These are phyloP conservation scores for Trichoderma harzianum DNA, from an alignment of 2,329 filamentous ascomycete species.

Conservation along the genomic window DNA sequence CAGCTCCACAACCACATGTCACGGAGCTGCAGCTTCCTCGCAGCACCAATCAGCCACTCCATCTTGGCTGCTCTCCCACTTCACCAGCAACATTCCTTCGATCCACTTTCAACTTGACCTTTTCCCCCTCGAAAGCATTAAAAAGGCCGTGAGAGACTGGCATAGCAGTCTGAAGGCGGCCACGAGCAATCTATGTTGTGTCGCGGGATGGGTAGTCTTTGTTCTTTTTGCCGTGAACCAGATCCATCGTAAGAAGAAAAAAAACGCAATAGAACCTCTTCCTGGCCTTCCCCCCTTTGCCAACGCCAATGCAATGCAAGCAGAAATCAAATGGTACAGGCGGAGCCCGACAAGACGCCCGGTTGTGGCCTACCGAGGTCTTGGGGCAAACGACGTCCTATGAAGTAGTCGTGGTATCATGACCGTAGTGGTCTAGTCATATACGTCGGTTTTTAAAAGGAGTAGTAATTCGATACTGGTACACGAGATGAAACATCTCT, in stretches of 20 bases:
- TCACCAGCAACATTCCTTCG: conserved; percentile 9
- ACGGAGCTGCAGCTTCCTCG: background rate
- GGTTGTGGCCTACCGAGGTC: conserved; percentile 28
- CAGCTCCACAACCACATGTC: background rate
- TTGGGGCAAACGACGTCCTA: conserved; percentile 1
- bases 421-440: conserved; percentile 41
- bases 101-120: conserved; percentile 23
- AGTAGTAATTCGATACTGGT: conserved; percentile 18
- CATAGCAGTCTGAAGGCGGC: conserved; percentile 21
- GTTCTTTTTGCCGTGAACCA: conserved; percentile 31
- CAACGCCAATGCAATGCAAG: conserved; percentile 60
- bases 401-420: conserved; percentile 48
- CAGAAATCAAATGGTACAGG: conserved; percentile 40
- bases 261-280: conserved; percentile 29
- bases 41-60: background rate
- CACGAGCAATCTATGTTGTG: conserved; percentile 40
- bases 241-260: conserved; percentile 29
- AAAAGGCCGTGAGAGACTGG: conserved; percentile 21
- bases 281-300: conserved; percentile 35
- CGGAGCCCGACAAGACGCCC: conserved; percentile 21
- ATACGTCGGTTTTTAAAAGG: conserved; percentile 32
- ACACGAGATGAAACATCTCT: conserved; percentile 18
- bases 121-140: conserved; percentile 31
- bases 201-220: conserved; percentile 39
- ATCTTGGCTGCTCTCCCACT: conserved; percentile 4